Conservation (phyloP, 352 stramenopile genomes). For the Albugo candida region DNA sequence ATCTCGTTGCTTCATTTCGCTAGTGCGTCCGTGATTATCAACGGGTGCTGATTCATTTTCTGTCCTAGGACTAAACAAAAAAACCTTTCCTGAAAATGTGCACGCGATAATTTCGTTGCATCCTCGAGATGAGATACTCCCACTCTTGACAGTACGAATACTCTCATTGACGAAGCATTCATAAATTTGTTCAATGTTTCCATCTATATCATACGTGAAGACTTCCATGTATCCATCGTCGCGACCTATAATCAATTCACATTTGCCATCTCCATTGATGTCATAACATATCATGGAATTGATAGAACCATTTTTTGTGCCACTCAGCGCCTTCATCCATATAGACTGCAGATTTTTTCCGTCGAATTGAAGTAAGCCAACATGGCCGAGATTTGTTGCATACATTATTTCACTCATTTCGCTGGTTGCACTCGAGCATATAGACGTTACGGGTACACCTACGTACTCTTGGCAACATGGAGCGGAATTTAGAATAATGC, state of each 20-base stretch:
- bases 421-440: constrained; percentile 13
- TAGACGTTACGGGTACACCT: constrained; percentile 22
- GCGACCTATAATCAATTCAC: constrained; percentile 54
- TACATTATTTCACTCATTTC: constrained; percentile 31
- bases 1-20: constrained; percentile 52
- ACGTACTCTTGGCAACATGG: constrained; percentile 42
- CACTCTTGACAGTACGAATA: constrained; percentile 49
- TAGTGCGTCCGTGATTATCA: constrained; percentile 55
- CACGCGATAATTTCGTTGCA: constrained; percentile 57
- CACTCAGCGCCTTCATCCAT: constrained; percentile 13
- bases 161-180: constrained; percentile 50
- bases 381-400: constrained; percentile 28
- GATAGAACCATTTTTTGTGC: constrained; percentile 9
- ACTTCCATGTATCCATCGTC: constrained; percentile 69
- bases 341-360: constrained; percentile 49
- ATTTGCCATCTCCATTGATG: constrained; percentile 58
- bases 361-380: constrained; percentile 46
- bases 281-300: constrained; percentile 66
- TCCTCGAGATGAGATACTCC: constrained; percentile 43
- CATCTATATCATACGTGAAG: constrained; percentile 26
- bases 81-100: constrained; percentile 57
- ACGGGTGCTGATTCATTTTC: constrained; percentile 50
- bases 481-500: constrained; percentile 36
- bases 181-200: constrained; percentile 17
- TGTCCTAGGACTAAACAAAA: constrained; percentile 70